These are phyloP conservation scores for Coprinopsis cinerea DNA, from an alignment of 768 basidiomycete species.

Conservation along the genomic window DNA sequence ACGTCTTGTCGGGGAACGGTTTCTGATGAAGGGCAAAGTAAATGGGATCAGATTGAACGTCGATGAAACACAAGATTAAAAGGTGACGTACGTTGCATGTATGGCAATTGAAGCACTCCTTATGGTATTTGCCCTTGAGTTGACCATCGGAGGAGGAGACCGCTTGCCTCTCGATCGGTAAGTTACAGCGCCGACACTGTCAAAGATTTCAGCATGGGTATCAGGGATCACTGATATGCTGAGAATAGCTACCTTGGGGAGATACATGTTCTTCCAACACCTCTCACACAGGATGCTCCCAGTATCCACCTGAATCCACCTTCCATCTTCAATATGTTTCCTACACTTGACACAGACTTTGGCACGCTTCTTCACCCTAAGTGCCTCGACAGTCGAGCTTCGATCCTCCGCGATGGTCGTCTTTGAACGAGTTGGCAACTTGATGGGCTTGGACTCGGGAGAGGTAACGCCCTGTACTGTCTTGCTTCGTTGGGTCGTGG, in stretches of 20 bases:
- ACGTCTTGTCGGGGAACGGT: slow-evolving; percentile 86
- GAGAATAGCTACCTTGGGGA: slow-evolving; percentile 66
- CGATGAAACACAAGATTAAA: slow-evolving; percentile 7
- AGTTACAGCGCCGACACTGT: slow-evolving; percentile 82
- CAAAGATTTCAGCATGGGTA: background rate
- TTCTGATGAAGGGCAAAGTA: slow-evolving; percentile 9
- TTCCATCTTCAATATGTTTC: slow-evolving; percentile 65
- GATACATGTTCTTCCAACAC: slow-evolving; percentile 96
- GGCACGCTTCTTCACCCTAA: slow-evolving; percentile 28
- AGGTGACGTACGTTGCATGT: slow-evolving; percentile 57
- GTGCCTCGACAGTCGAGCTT: slow-evolving; percentile 18
- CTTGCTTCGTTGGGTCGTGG: slow-evolving; percentile 39
- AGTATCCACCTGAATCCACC: slow-evolving; percentile 78
- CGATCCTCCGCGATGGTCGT: slow-evolving; percentile 30
- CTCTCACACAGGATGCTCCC: slow-evolving; percentile 76
- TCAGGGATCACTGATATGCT: background rate
- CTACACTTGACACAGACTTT: slow-evolving; percentile 65
- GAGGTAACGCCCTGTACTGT: slow-evolving; percentile 42
- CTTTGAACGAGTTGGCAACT: slow-evolving; percentile 50
- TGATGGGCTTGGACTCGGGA: slow-evolving; percentile 41
- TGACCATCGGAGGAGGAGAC: slow-evolving; percentile 91
- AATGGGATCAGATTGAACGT: background rate
- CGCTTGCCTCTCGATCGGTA: slow-evolving; percentile 86
- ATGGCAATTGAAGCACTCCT: slow-evolving; percentile 85
- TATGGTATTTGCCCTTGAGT: slow-evolving; percentile 93